These are phyloP conservation scores for Ilyonectria mors-panacis DNA, from an alignment of 2,329 filamentous ascomycete genomes.

Conservation along the genomic window DNA sequence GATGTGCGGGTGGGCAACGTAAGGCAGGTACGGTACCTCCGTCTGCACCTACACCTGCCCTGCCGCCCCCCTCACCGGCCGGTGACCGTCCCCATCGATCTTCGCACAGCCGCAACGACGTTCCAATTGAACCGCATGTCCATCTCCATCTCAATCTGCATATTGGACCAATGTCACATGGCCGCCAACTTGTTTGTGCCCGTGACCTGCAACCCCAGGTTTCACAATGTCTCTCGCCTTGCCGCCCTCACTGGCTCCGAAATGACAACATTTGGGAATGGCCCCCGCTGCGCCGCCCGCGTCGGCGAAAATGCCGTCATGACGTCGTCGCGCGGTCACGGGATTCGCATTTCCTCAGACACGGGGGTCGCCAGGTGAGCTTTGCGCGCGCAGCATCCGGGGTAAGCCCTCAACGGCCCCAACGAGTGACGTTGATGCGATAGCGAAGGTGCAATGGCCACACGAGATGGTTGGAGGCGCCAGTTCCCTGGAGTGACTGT, in stretches of 20 bases:
- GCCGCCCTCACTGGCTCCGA: constrained; percentile 33
- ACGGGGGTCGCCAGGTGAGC: constrained; percentile 26
- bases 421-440: constrained; percentile 18
- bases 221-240: constrained; percentile 41
- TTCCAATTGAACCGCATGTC: constrained; percentile 19
- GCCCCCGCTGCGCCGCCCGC: constrained; percentile 11
- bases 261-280: constrained; percentile 26
- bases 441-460: constrained; percentile 19
- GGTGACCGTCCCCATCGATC: constrained; percentile 16
- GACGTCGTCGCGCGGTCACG: constrained; percentile 43
- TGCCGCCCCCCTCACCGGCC: background rate
- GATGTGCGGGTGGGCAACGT: constrained; percentile 2
- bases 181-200: constrained; percentile 16
- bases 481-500: background rate
- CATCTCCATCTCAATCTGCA: constrained; percentile 11
- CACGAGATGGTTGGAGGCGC: constrained; percentile 9
- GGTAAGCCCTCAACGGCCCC: constrained; percentile 16
- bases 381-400: constrained; percentile 30
- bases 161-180: constrained; percentile 38
- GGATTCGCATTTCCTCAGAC: constrained; percentile 29
- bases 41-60: constrained; percentile 5
- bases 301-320: constrained; percentile 27
- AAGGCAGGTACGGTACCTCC: constrained; percentile 26
- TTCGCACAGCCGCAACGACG: constrained; percentile 26
- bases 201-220: constrained; percentile 44